Conservation (phyloP, 805 yeast genomes). For the Grigorovia humatica region DNA sequence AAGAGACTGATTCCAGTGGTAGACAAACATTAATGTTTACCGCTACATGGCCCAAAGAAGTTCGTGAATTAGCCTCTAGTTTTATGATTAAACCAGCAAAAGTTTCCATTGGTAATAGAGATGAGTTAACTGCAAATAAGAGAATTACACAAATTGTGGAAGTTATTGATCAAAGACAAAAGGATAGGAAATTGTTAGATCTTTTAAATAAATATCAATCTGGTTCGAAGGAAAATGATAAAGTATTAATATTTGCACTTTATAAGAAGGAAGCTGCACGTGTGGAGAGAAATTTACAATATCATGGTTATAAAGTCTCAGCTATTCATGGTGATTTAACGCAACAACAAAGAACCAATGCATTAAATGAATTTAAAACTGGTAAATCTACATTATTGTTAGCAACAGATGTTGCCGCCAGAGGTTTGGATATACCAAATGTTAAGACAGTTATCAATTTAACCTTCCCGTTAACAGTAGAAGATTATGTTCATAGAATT, state of each 20-base stretch:
- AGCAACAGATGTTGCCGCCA: slow-evolving; percentile 97
- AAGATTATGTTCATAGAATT: slow-evolving; percentile 93
- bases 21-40: slow-evolving; percentile 97
- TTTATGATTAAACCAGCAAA: slow-evolving; percentile 83
- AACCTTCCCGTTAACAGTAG: slow-evolving; percentile 93
- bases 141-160: slow-evolving; percentile 90
- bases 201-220: slow-evolving; percentile 66
- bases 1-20: slow-evolving; percentile 37
- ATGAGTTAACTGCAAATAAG: slow-evolving; percentile 89
- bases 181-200: slow-evolving; percentile 66
- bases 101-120: slow-evolving; percentile 87
- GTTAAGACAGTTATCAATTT: slow-evolving; percentile 91
- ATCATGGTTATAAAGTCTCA: slow-evolving; percentile 71
- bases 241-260: slow-evolving; percentile 82
- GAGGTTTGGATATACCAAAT: slow-evolving; percentile 96
- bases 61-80: slow-evolving; percentile 77
- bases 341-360: slow-evolving; percentile 84
- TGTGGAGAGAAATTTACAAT: slow-evolving; percentile 63
- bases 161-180: slow-evolving; percentile 72
- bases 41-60: slow-evolving; percentile 99
- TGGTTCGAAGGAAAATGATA: slow-evolving; percentile 58
- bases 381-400: slow-evolving; percentile 69
- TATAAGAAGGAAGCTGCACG: slow-evolving; percentile 95
- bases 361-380: slow-evolving; percentile 72
- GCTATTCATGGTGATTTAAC: slow-evolving; percentile 95